Evolutionary conservation across 192 early-diverging fungal genomes (phyloP).

Genomic region (Backusella macrospora): DNA sequence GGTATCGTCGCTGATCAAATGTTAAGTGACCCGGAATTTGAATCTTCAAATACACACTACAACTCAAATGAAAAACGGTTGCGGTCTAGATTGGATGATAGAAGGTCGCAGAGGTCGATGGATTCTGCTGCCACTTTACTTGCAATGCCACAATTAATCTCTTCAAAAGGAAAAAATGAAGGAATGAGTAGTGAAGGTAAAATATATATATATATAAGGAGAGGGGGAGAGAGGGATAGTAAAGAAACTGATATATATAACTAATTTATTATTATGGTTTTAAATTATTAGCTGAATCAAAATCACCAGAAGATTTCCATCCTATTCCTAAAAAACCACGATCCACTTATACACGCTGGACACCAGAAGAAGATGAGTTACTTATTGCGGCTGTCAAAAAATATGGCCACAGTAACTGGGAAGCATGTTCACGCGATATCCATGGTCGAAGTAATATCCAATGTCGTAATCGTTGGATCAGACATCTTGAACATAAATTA

Average conservation of each 20-base stretch:
- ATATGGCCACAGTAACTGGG: constrained; percentile 45
- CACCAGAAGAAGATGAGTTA: constrained; percentile 40
- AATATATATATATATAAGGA: background rate
- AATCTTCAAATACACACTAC: background rate
- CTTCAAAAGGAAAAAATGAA: background rate
- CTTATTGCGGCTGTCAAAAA: constrained; percentile 37
- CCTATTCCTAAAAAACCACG: constrained; percentile 16
- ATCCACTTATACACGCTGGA: constrained; percentile 42
- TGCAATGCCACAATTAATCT: constrained; percentile 25
- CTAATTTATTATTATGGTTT: no score
- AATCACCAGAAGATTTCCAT: background rate
- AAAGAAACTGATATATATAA: no score
- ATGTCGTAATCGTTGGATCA: constrained; percentile 51
- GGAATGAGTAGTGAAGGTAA: background rate
- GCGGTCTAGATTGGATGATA: constrained; percentile 13
- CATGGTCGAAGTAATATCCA: constrained; percentile 46
- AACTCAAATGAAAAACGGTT: background rate
- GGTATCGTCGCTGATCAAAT: constrained; percentile 45
- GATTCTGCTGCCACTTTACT: constrained; percentile 41
- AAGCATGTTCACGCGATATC: constrained; percentile 39
- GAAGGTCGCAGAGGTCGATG: constrained; percentile 41
- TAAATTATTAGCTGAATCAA: background rate
- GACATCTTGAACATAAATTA: background rate
- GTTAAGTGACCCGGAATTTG: constrained; percentile 40
- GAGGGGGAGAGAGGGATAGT: no score